Percentiles rank a stretch among this genome's conserved stretches.
Conservation (phyloP, 768 basidiomycete species). For the Boletus rex-veris region DNA sequence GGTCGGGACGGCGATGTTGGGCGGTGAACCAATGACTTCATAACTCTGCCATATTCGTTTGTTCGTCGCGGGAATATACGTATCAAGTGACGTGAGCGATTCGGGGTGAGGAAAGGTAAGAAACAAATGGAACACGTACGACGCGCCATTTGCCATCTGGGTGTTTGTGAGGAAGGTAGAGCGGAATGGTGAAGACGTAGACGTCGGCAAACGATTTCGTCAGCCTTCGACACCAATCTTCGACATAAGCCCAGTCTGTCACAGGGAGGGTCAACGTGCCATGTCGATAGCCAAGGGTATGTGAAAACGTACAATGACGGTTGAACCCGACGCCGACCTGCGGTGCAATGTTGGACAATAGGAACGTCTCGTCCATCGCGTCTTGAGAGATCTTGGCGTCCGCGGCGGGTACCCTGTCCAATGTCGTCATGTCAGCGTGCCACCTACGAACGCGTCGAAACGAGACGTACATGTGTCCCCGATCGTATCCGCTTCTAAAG, state of each 20-base stretch:
- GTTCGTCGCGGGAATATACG: not conserved
- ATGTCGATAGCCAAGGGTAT: not conserved
- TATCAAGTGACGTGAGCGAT: not conserved
- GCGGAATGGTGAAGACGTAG: conserved; percentile 94
- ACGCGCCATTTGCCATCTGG: conserved; percentile 94
- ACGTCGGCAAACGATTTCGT: conserved; percentile 90
- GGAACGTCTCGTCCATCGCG: conserved; percentile 97
- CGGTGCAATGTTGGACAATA: conserved; percentile 93
- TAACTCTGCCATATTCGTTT: conserved; percentile 54
- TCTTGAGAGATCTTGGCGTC: conserved; percentile 90
- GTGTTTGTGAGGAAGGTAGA: conserved; percentile 88
- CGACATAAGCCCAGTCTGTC: conserved; percentile 93
- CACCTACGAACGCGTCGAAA: not conserved
- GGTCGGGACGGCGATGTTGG: conserved; percentile 90
- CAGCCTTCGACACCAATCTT: conserved; percentile 91
- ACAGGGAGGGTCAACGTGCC: not conserved
- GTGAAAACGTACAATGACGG: conserved; percentile 69
- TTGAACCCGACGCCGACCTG: conserved; percentile 99
- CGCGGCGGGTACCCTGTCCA: conserved; percentile 85
- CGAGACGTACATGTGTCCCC: conserved; percentile 85
- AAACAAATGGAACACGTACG: conserved; percentile 46
- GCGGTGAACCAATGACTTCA: conserved; percentile 92
- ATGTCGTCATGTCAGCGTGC: not conserved
- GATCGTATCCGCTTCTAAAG: conserved; percentile 89
- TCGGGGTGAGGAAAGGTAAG: not conserved